Base-by-base conservation (phyloP, 164 flowering plant species). In the Tetrastigma voinierianum region DNA sequence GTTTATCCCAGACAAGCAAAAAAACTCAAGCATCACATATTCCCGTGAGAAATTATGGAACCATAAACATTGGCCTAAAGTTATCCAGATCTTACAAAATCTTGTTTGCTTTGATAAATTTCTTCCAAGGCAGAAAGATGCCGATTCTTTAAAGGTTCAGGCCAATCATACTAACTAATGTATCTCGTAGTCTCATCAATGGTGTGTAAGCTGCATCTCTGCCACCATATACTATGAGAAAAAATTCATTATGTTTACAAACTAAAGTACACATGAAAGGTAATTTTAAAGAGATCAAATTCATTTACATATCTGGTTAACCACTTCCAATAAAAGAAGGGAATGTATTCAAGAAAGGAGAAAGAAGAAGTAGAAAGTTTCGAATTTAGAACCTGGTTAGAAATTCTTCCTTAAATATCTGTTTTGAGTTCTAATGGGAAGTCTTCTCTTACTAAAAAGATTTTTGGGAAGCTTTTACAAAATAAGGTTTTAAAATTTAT, bases 121-220 rank as follows among this genome's bases (percentile, higher is more conserved):
- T 82, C 80, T 80, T 89, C 97, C 76, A 95, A 76, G n/a, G 97
- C 97, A 18, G 80, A 78, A 70, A 89, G 91, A 78, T 92, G 96
- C 46, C 97, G 86, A 73, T 87, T 81, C 57, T 81, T 92, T 56
- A 95, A 73, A 59, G 97, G 89, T 66, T 92, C 93, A 57, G 99
- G 96, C 99, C 99, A 95, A 46, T 86, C 84, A 78, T 86, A 83
- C 99, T 97, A 95, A 75, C 78, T 89, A 61, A 82, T 40, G 91
- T 66, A 68, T 86, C n/a, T 75, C 51, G 87, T 14, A 48, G 78
- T 62, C 56, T 84, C 71, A 66, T 95, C 96, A 57, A 95, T 89
- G 52, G 99, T 96, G 92, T 92, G 76, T 82, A 84, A 57, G 99
- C 97, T 47, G 99, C 93, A 89, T 95, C 99, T 70, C 86, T 89